These are phyloP conservation scores for Sclerotinia trifoliorum DNA, from an alignment of 2,329 filamentous ascomycete species.

Conservation along the genomic window DNA sequence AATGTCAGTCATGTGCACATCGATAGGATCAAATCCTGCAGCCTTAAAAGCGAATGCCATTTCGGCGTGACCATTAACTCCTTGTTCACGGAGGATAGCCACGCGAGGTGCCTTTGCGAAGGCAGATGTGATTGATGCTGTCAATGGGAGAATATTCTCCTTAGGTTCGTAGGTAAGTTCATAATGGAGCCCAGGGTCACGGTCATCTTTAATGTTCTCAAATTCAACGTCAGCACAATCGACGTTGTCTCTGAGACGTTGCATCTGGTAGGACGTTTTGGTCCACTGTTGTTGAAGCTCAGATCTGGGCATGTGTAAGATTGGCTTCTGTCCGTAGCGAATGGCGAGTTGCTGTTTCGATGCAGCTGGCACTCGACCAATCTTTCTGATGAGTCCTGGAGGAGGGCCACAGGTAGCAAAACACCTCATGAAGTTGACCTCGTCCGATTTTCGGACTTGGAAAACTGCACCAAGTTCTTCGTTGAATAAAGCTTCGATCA, in stretches of 20 bases:
- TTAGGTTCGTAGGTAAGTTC: slow-evolving; percentile 74
- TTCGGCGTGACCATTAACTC: slow-evolving; percentile 93
- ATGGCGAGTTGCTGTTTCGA: slow-evolving; percentile 75
- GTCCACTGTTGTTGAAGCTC: slow-evolving; percentile 87
- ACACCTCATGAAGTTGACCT: slow-evolving; percentile 81
- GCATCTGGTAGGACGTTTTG: slow-evolving; percentile 85
- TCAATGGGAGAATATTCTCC: slow-evolving; percentile 72
- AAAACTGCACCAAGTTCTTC: slow-evolving; percentile 96
- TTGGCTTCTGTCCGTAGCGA: slow-evolving; percentile 64
- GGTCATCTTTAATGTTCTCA: slow-evolving; percentile 68
- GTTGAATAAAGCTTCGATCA: slow-evolving; percentile 84
- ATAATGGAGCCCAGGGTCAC: slow-evolving; percentile 81
- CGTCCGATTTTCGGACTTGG: slow-evolving; percentile 83
- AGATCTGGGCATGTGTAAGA: slow-evolving; percentile 68
- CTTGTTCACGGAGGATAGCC: slow-evolving; percentile 91
- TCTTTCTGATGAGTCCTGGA: slow-evolving; percentile 75
- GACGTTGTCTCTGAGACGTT: slow-evolving; percentile 85
- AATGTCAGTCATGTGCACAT: slow-evolving; percentile 96
- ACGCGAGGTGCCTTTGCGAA: slow-evolving; percentile 69
- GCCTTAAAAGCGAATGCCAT: slow-evolving; percentile 95
- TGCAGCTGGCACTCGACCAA: slow-evolving; percentile 70
- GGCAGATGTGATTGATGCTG: slow-evolving; percentile 47
- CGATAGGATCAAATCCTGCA: slow-evolving; percentile 86
- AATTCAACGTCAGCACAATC: slow-evolving; percentile 83
- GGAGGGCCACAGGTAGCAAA: slow-evolving; percentile 89